These are phyloP conservation scores for Globisporangium emineosum DNA, from an alignment of 352 stramenopile species.

Conservation along the genomic window DNA sequence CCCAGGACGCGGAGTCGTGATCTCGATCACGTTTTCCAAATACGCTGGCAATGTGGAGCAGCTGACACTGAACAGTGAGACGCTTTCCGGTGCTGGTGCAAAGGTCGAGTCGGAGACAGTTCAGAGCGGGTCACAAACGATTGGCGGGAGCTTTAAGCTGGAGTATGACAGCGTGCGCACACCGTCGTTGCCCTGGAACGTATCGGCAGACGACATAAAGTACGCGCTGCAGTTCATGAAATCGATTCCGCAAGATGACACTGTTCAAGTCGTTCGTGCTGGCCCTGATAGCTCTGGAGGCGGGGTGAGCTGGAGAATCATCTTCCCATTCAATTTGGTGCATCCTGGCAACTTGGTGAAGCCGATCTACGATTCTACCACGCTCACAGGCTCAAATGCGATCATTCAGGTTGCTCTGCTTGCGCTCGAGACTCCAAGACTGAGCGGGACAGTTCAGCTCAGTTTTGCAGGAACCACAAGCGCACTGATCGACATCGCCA, in stretches of 20 bases:
- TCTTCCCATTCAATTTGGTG: slow-evolving; percentile 41
- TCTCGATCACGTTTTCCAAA: slow-evolving; percentile 27
- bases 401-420: slow-evolving; percentile 32
- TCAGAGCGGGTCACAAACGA: slow-evolving; percentile 33
- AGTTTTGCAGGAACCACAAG: slow-evolving; percentile 30
- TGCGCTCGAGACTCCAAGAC: slow-evolving; percentile 29
- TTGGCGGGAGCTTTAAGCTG: slow-evolving; percentile 51
- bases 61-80: slow-evolving; percentile 19
- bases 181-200: slow-evolving; percentile 62
- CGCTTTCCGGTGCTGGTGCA: slow-evolving; percentile 25
- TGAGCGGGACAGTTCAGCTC: slow-evolving; percentile 45
- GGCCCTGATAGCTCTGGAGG: slow-evolving; percentile 24
- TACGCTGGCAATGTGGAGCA: slow-evolving; percentile 25
- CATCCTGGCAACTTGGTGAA: slow-evolving; percentile 32
- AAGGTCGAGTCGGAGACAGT: slow-evolving; percentile 25
- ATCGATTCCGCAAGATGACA: slow-evolving; percentile 46
- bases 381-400: slow-evolving; percentile 35
- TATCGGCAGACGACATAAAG: slow-evolving; percentile 82
- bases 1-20: slow-evolving; percentile 21
- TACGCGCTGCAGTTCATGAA: slow-evolving; percentile 63
- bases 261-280: slow-evolving; percentile 44
- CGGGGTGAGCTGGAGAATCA: slow-evolving; percentile 50
- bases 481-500: slow-evolving; percentile 25
- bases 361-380: slow-evolving; percentile 21
- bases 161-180: slow-evolving; percentile 50